Percentiles rank a stretch among this genome's conserved stretches.
phyloP scores from a whole-genome alignment of 2,329 filamentous ascomycete genomes.

The Trichoderma endophyticum region DNA sequence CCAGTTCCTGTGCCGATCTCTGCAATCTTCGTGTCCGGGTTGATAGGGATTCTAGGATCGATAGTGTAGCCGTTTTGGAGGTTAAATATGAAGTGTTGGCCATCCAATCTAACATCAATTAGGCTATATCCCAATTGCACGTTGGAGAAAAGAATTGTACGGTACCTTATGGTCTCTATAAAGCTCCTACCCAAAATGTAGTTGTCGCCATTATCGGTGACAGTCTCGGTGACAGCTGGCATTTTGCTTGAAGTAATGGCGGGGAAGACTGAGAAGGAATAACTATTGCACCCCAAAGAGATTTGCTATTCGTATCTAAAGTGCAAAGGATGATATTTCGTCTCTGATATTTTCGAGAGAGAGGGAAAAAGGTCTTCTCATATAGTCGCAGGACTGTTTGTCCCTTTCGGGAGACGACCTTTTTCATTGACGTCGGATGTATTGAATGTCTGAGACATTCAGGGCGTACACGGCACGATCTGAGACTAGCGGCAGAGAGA shows the following conservation, averaged over 20 bases:
- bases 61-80: conserved; percentile 12
- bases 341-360: not conserved
- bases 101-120: not conserved
- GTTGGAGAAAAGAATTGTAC: too few relatives aligned
- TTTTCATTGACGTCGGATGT: not conserved
- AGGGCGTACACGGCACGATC: not conserved
- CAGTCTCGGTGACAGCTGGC: not conserved
- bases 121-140: not conserved
- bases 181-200: not conserved
- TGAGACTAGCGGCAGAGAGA: not conserved
- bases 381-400: not conserved
- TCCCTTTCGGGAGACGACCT: not conserved
- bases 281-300: not conserved
- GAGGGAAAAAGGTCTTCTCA: not conserved
- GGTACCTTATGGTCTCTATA: not conserved
- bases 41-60: not conserved
- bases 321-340: not conserved
- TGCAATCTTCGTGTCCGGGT: not conserved
- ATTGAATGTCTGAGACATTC: not conserved
- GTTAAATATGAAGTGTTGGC: conserved; percentile 6
- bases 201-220: not conserved
- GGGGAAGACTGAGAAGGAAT: not conserved
- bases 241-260: not conserved
- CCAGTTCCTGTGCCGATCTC: conserved; percentile 14
- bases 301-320: not conserved